A percentile compares a stretch with the other conserved stretches of the same genome.
These are phyloP conservation scores for Dactylis glomerata DNA, from an alignment of 176 grass and related monocot species.

Conservation along the genomic window DNA sequence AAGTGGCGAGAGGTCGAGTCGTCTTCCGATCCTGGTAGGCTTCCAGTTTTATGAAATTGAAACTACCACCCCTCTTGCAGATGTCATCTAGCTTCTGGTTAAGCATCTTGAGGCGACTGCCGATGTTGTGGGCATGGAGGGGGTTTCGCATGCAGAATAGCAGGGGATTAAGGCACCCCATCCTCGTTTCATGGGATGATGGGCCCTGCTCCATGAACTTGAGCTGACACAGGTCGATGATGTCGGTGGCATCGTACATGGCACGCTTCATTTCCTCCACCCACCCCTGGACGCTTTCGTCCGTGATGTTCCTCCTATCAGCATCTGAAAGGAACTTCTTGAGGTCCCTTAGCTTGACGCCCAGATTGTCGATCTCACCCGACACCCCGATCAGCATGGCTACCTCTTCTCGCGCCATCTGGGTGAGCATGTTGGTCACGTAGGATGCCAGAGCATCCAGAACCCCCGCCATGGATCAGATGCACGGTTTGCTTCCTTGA, in stretches of 20 bases:
- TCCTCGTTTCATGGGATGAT: no score
- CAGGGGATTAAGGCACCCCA: background rate
- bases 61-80: background rate
- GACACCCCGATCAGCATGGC: background rate
- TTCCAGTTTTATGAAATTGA: background rate
- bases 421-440: background rate
- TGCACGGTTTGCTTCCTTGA: no score
- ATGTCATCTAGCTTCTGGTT: background rate
- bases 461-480: background rate
- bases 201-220: background rate
- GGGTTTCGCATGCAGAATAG: background rate
- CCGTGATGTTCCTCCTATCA: background rate
- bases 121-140: background rate
- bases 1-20: background rate
- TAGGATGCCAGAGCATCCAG: no score
- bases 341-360: background rate
- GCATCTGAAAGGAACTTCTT: background rate
- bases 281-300: background rate
- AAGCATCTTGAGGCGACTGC: background rate
- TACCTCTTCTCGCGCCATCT: background rate
- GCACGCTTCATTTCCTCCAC: background rate
- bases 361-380: accelerated
- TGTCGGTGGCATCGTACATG: background rate
- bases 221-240: background rate
- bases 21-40: background rate